phyloP scores from a whole-genome alignment of 371 early-diverging fungal species.

The Polyrhizophydium stewartii region DNA sequence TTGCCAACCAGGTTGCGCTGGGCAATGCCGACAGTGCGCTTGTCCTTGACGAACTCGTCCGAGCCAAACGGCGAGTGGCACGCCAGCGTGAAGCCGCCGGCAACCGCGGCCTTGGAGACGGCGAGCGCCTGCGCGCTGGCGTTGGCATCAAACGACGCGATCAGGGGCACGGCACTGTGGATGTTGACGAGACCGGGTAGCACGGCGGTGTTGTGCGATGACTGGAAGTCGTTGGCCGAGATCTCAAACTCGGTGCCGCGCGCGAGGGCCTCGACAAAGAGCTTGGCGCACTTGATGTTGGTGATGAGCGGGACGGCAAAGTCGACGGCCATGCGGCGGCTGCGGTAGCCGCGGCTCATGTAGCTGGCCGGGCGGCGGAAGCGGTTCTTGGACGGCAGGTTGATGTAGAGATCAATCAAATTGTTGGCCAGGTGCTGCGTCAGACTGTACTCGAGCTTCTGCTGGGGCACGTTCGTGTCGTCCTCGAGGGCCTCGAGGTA shows the following conservation, averaged over 20 bases:
- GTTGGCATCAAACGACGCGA: constrained; percentile 20
- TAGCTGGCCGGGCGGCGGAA: constrained; percentile 95
- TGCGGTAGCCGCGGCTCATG: constrained; percentile 91
- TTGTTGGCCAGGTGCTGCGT: constrained; percentile 92
- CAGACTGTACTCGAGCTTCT: constrained; percentile 86
- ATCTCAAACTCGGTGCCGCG: constrained; percentile 71
- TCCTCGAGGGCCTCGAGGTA: constrained; percentile 73
- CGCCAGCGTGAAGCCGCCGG: constrained; percentile 83
- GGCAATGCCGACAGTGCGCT: constrained; percentile 48
- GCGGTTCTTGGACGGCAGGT: constrained; percentile 91
- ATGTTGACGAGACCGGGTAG: constrained; percentile 88
- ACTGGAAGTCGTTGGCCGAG: constrained; percentile 79
- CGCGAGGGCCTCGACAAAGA: constrained; percentile 91
- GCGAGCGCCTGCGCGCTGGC: constrained; percentile 52
- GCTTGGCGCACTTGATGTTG: constrained; percentile 95
- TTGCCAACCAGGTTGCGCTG: constrained; percentile 49
- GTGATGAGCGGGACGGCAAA: constrained; percentile 93
- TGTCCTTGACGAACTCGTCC: constrained; percentile 53
- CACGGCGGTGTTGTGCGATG: constrained; percentile 73
- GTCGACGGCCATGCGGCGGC: constrained; percentile 96
- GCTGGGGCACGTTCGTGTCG: constrained; percentile 35
- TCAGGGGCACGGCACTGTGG: constrained; percentile 53
- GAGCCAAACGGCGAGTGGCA: constrained; percentile 31
- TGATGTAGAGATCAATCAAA: constrained; percentile 96
- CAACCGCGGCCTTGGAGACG: constrained; percentile 67